phyloP scores from a whole-genome alignment of 805 yeast species.

The Ogataea glucozyma region DNA sequence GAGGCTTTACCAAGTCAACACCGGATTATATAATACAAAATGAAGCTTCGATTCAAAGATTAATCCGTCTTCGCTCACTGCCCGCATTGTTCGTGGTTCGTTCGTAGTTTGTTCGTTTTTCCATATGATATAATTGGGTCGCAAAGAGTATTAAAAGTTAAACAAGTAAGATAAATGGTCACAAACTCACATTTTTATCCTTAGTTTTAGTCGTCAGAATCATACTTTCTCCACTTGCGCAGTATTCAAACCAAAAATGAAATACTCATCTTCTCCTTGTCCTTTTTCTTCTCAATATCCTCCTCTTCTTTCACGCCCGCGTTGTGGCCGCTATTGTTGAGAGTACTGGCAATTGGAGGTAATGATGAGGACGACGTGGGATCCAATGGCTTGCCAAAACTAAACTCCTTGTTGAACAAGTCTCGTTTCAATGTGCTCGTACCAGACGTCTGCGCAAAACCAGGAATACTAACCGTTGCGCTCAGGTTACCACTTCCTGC shows the following conservation, averaged over 20 bases:
- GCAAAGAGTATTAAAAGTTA: slow-evolving; percentile 1
- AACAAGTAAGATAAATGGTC: neutral
- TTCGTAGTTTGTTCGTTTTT: neutral
- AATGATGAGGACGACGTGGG: slow-evolving; percentile 7
- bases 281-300: slow-evolving; percentile 12
- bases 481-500: slow-evolving; percentile 5
- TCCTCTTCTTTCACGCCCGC: slow-evolving; percentile 1
- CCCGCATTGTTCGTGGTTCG: neutral
- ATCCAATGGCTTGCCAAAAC: slow-evolving; percentile 18
- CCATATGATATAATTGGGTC: too few relatives aligned
- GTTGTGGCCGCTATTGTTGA: neutral
- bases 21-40: too few relatives aligned
- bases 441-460: slow-evolving; percentile 5
- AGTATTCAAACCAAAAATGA: slow-evolving; percentile 22
- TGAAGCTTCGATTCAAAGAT: too few relatives aligned
- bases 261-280: slow-evolving; percentile 29
- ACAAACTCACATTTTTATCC: too few relatives aligned
- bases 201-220: too few relatives aligned
- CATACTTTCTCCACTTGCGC: neutral
- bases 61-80: too few relatives aligned
- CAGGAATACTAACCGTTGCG: slow-evolving; percentile 8
- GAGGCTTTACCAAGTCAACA: too few relatives aligned
- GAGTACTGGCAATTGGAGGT: slow-evolving; percentile 8
- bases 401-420: slow-evolving; percentile 33
- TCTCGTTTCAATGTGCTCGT: slow-evolving; percentile 15